Evolutionary conservation across 208 protist genomes (phyloP), one percentile per base, ranked within the genome.

Genomic region (Lotmaria passim): DNA sequence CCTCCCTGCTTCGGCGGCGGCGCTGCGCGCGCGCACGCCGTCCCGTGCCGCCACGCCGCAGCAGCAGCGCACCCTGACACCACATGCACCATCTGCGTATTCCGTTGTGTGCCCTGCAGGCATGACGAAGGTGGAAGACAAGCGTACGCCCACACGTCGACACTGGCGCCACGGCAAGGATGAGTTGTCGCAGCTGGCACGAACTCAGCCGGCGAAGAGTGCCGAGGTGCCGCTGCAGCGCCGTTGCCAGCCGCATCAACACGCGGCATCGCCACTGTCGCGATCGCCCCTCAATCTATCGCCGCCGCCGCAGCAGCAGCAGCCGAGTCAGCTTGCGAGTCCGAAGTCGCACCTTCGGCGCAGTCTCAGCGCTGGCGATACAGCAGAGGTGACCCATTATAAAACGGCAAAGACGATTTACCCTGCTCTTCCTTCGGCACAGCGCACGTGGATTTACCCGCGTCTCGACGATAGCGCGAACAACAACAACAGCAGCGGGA

Each of bases 371-470:
- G 23, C 39, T 6, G 57, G 23, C 7, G 41, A 62, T 11, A n/a
- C 21, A 24, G 10, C 5, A 30, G 30, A 26, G n/a, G 26, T 24
- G 5, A 17, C 57, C 3, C 41, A 3, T 36, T 10, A 56, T 3
- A 10, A 5, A 17, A 23, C 52, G 10, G 21, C 55, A 60, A 33
- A 33, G 21, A 62, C 6, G 6, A 17, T 64, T 8, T 64, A 53
- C 21, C 58, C 58, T 14, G 58, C 58, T 4, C 58, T 21, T 3
- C 58, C 58, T 1, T 41, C 30, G 15, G 58, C 26, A 2, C 58
- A 64, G 58, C 39, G 58, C 7, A 64, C 58, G n/a, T 46, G 44
- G 30, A 53, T 64, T n/a, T 64, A 64, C 58, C 44, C 39, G 7
- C 39, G 44, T 15, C 38, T 34, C 26, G 17, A 41, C 36, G 53